Evolutionary conservation across 257 asterid species (phyloP), one percentile per base, ranked within the genome.

Genomic region (Echium plantagineum): DNA sequence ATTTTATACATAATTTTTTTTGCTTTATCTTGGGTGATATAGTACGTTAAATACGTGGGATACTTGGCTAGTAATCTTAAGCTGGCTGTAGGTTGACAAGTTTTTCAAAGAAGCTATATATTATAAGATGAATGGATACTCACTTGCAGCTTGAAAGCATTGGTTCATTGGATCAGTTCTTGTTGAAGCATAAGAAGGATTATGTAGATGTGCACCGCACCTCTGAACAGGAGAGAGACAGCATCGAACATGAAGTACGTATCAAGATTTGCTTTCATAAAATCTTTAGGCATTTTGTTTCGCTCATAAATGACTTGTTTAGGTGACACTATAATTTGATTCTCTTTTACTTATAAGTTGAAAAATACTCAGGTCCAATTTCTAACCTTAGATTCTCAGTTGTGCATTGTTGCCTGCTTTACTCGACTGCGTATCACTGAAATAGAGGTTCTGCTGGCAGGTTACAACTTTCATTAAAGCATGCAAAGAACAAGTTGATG

Each of bases 201-300:
- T 93, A 86, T 62, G 74, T 89, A 15, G 98, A 93, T 81, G 66
- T 70, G 56, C 95, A 81, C 77, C 96, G 96, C 63, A 83, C 93
- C 10, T 89, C 97, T 35, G 90, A 84, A 77, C 85, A 83, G 66
- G 98, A 93, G 81, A 82, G 94, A 61, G 98, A 93, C 69, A 74
- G 83, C 85, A 89, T 93, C 62, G 98, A 93, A 76, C 95, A 84
- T 64, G 96, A 93, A 83, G 98, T 93, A 77, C 64, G 84, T 57
- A 35, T 54, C 47, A 47, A 21, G 49, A 15, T 12, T 42, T 42
- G 16, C 17, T 42, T n/a, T 42, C 2, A 42, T 42, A 15, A 58
- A 15, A 24, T 66, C 22, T 47, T 26, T 9, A 48, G 47, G 28
- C 52, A 60, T 35, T 38, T 28, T 31, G 6, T 9, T n/a, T 59